Evolutionary conservation across 2,329 filamentous ascomycete species (phyloP).

Genomic region (Curvularia spicifera): DNA sequence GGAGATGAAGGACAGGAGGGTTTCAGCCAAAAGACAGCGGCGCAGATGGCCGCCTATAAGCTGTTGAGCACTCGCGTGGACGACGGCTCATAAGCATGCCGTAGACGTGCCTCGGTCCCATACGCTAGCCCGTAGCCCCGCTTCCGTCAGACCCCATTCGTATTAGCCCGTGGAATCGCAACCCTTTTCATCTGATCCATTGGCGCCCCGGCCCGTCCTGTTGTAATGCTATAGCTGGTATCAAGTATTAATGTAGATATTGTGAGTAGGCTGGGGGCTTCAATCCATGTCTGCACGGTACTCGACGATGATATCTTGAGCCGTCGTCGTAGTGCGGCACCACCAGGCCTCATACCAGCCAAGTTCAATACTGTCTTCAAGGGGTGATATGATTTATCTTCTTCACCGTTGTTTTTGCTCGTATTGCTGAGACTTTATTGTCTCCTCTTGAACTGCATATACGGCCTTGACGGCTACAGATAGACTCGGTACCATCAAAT

Average conservation of each 20-base stretch:
- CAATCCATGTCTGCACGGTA: background rate
- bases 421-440: background rate
- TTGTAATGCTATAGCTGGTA: background rate
- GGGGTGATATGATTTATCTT: background rate
- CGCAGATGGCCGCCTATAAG: conserved; percentile 11
- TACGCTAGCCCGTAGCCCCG: background rate
- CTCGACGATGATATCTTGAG: background rate
- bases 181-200: background rate
- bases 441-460: background rate
- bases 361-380: background rate
- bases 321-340: background rate
- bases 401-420: background rate
- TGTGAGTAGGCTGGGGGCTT: background rate
- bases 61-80: background rate
- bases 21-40: background rate
- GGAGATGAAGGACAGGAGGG: background rate
- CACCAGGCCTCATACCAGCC: background rate
- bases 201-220: background rate
- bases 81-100: conserved; percentile 8
- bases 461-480: background rate
- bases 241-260: background rate
- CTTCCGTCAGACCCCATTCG: background rate
- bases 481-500: background rate
- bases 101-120: conserved; percentile 13
- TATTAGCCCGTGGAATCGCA: background rate